phyloP scores from a whole-genome alignment of 2,329 filamentous ascomycete species.

The Cercospora zeae-maydis region DNA sequence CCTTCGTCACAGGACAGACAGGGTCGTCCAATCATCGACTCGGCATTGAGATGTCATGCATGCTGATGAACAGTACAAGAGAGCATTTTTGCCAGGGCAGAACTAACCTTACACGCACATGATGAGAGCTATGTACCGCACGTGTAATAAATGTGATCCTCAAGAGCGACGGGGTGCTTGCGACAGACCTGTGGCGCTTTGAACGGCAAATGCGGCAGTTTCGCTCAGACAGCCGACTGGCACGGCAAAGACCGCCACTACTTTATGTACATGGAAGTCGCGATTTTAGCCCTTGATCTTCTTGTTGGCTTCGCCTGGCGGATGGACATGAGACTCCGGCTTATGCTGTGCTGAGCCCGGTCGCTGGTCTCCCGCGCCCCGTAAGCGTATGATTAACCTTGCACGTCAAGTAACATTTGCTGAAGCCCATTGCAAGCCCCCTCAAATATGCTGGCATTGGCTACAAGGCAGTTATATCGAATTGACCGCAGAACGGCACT shows the following conservation, averaged over 20 bases:
- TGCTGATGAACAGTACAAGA: not conserved
- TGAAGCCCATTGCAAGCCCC: too few species aligned
- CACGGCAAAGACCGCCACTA: constrained; percentile 1
- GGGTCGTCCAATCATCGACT: not conserved
- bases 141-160: too few species aligned
- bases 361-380: not conserved
- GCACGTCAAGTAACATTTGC: too few species aligned
- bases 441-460: too few species aligned
- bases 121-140: not conserved
- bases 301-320: not conserved
- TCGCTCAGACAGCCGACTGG: constrained; percentile 1
- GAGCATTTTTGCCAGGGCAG: not conserved
- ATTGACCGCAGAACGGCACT: too few species aligned
- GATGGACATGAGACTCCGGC: too few species aligned
- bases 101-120: not conserved
- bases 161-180: too few species aligned
- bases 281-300: constrained; percentile 2
- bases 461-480: too few species aligned
- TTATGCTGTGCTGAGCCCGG: not conserved
- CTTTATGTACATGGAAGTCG: not conserved
- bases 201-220: constrained; percentile 8
- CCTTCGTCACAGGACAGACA: not conserved
- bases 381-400: too few species aligned
- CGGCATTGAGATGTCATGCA: not conserved
- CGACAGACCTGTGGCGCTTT: not conserved